Conservation (phyloP, 352 stramenopile genomes). For the Phytopythium cucurbitacearum region DNA sequence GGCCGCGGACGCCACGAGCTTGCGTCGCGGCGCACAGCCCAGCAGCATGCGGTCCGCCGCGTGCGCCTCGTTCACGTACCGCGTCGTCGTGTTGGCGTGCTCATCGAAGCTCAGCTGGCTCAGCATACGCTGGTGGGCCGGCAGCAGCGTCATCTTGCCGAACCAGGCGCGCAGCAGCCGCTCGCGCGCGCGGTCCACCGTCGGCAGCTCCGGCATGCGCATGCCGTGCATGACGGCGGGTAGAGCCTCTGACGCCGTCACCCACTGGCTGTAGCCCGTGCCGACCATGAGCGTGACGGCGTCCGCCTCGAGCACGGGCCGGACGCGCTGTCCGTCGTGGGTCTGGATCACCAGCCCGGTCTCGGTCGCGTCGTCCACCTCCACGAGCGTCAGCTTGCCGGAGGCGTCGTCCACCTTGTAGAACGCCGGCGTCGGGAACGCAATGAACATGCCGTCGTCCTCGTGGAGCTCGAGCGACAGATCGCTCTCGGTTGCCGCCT, state of each 20-base stretch:
- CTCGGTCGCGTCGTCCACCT: conserved; percentile 24
- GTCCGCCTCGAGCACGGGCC: conserved; percentile 40
- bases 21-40: conserved; percentile 32
- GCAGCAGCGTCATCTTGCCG: conserved; percentile 61
- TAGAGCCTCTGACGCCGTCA: conserved; percentile 34
- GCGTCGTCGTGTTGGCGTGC: conserved; percentile 29
- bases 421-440: conserved; percentile 44
- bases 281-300: conserved; percentile 58
- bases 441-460: conserved; percentile 59
- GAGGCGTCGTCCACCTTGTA: conserved; percentile 37
- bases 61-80: conserved; percentile 24
- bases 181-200: conserved; percentile 13
- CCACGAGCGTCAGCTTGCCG: conserved; percentile 12
- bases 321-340: conserved; percentile 32
- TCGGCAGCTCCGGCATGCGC: conserved; percentile 39
- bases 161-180: conserved; percentile 48
- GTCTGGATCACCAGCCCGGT: conserved; percentile 53
- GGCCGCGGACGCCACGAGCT: conserved; percentile 28
- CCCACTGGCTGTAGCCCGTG: conserved; percentile 50
- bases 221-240: conserved; percentile 55
- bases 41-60: conserved; percentile 23
- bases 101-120: conserved; percentile 39
- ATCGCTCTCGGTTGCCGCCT: conserved; percentile 15
- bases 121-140: conserved; percentile 50
- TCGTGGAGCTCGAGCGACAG: conserved; percentile 50